A percentile compares a stretch with the other conserved stretches of the same genome.
Conservation (phyloP, 2,329 filamentous ascomycete genomes). For the Verticillium isaacii region DNA sequence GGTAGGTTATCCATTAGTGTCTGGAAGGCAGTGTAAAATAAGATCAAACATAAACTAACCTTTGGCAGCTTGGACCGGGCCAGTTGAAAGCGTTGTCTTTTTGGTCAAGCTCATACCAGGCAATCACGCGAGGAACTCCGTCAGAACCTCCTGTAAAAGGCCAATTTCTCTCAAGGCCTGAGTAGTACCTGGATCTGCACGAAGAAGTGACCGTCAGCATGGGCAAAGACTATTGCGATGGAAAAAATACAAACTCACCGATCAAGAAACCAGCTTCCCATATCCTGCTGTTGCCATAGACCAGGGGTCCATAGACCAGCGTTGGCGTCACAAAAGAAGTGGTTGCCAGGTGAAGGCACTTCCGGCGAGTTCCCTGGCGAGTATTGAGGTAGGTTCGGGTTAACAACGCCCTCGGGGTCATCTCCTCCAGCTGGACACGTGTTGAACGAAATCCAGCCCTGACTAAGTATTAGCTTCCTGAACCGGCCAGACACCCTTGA, state of each 20-base stretch:
- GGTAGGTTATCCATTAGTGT: not conserved
- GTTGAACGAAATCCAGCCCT: conserved; percentile 7
- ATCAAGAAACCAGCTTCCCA: conserved; percentile 2
- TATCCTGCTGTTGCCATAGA: not conserved
- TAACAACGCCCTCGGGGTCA: conserved; percentile 1
- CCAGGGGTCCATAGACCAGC: not conserved
- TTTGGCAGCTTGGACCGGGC: not conserved
- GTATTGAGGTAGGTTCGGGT: conserved; percentile 1
- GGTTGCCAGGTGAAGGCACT: not conserved
- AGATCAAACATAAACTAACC: not conserved
- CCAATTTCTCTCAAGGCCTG: not conserved
- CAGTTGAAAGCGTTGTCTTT: conserved; percentile 4
- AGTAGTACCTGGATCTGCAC: not conserved
- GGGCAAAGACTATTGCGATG: not conserved
- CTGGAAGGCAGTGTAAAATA: not conserved
- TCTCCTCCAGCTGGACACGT: conserved; percentile 4
- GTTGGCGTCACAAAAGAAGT: conserved; percentile 3
- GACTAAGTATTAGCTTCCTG: not conserved
- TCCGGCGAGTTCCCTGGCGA: not conserved
- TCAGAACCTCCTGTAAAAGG: not conserved
- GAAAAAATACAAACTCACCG: not conserved
- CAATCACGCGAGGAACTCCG: conserved; percentile 5
- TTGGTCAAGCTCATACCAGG: not conserved
- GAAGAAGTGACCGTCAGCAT: not conserved
- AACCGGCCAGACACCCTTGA: not conserved